Conservation (phyloP, 192 early-diverging fungal genomes). For the Umbelopsis vinacea region DNA sequence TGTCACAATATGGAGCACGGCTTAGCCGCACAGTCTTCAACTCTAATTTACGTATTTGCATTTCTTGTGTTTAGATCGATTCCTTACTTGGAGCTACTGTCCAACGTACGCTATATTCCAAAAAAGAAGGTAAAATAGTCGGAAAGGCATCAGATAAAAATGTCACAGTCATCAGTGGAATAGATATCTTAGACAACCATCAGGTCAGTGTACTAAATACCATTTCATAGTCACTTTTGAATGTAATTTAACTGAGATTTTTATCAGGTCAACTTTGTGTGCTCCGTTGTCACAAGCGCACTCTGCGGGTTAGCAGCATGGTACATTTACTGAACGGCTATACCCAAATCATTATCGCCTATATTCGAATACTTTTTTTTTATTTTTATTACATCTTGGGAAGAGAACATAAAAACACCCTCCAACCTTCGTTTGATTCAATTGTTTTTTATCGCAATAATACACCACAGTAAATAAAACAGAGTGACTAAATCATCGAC, state of each 20-base stretch:
- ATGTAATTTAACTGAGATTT: not conserved
- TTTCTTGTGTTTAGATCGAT: conserved; percentile 58
- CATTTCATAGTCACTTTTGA: not conserved
- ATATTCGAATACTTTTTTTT: conserved; percentile 5
- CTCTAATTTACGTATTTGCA: not conserved
- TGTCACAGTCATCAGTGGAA: conserved; percentile 63
- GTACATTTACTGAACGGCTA: conserved; percentile 13
- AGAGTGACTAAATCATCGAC: not conserved
- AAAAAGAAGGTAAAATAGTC: conserved; percentile 60
- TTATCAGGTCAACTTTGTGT: conserved; percentile 67
- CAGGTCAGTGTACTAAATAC: conserved; percentile 49
- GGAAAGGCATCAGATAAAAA: conserved; percentile 50
- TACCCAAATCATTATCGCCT: not conserved
- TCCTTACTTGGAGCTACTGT: conserved; percentile 88
- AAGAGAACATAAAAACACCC: not conserved
- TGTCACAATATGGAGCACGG: conserved; percentile 8
- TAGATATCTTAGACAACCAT: conserved; percentile 79
- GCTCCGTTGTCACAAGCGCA: conserved; percentile 58
- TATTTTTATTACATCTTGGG: not conserved
- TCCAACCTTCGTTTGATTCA: not conserved
- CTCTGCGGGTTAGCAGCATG: conserved; percentile 43
- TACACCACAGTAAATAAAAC: not conserved
- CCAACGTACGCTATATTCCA: conserved; percentile 73
- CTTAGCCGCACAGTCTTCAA: not conserved
- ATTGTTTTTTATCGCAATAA: not conserved